Evolutionary conservation across 208 protist genomes (phyloP), one percentile per base, ranked within the genome.

Genomic region (Kentomonas sorsogonicus): DNA sequence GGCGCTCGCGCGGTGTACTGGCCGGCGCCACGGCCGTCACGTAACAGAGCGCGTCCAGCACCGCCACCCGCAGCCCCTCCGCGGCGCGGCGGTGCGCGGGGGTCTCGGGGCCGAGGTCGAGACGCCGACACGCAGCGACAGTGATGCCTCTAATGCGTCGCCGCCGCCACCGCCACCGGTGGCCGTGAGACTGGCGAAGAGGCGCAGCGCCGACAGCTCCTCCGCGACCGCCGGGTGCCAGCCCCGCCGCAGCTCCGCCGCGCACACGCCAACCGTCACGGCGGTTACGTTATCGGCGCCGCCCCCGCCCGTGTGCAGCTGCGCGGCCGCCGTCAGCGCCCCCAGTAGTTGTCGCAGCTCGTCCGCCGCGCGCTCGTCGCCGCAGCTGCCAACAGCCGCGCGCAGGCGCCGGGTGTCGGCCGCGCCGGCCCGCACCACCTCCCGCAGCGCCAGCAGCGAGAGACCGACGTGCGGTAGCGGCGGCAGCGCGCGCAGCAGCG

Each of bases 41-140:
- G 46, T 81, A 87, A 0, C 68, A 59, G 29, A 91, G 59, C 5
- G 77, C 83, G 57, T 91, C 83, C 0, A 70, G 63, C 29, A 90
- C 66, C 5, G 61, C 75, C 7, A 82, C 72, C 25, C 69, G 56
- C 62, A 59, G 58, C 62, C 82, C 79, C 25, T 36, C 50, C 25
- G 77, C 33, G 10, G 74, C 65, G 5, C 53, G 60, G 5, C 50
- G 23, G 50, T 79, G 72, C 34, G 59, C 52, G 23, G 22, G 30
- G 13, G 51, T 40, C 30, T 69, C 72, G 11, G 66, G 69, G 75
- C 60, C 36, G 52, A 52, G 0, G 27, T 39, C 0, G 75, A 67
- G 2, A 70, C 69, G n/a, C 30, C 38, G 1, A 77, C 54, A 6
- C 27, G 54, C 61, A 76, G 46, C 22, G 41, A 58, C 23, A 16